These are phyloP conservation scores for Trichomonas vaginalis DNA, from an alignment of 208 protist species.

Conservation along the genomic window DNA sequence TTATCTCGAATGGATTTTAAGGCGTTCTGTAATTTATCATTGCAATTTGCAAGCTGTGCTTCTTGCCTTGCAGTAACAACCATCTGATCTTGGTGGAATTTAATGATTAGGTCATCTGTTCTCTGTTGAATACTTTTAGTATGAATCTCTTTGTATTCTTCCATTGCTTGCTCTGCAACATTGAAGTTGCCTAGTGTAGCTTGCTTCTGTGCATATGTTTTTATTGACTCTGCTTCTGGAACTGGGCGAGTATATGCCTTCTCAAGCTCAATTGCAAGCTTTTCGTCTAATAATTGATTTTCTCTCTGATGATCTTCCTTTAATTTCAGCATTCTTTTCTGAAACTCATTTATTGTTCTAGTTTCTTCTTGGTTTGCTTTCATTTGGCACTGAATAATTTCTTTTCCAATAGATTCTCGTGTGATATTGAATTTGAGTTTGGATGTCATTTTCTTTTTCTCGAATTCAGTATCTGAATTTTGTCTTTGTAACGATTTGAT, in stretches of 20 bases:
- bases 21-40: neutral
- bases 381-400: neutral
- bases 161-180: neutral
- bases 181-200: neutral
- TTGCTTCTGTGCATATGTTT: neutral
- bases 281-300: neutral
- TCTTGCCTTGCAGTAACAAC: neutral
- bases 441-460: neutral
- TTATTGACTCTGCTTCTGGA: neutral
- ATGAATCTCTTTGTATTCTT: neutral
- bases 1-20: neutral
- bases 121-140: neutral
- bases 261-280: neutral
- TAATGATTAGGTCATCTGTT: neutral
- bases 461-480: neutral
- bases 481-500: neutral
- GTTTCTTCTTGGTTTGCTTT: neutral
- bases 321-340: neutral
- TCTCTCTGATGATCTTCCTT: neutral
- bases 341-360: neutral
- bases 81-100: neutral
- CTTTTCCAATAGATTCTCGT: neutral
- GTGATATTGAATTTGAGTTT: neutral
- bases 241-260: neutral
- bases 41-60: neutral